Conservation (phyloP, 306 rosid genomes). For the Castanea crenata region DNA sequence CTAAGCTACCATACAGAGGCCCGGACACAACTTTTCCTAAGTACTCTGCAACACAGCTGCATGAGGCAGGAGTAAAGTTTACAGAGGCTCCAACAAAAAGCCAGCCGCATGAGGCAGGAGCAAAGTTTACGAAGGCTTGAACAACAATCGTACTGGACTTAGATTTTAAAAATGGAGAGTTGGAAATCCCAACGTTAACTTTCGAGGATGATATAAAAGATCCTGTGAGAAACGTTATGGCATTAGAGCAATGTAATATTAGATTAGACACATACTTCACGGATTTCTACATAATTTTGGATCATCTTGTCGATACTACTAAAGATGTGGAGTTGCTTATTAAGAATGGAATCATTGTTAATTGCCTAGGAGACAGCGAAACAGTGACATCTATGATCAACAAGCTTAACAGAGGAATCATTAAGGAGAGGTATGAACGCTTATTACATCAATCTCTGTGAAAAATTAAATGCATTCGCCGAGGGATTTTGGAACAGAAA, state of each 20-base stretch:
- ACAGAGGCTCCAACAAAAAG: not conserved
- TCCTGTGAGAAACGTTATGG: not conserved
- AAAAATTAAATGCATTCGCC: conserved; percentile 13
- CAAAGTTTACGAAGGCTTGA: not conserved
- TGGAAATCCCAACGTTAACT: not conserved
- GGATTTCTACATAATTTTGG: not conserved
- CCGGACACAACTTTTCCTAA: not conserved
- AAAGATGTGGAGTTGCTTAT: conserved; percentile 20
- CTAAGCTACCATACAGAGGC: not conserved
- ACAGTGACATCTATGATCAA: conserved; percentile 27
- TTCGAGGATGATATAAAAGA: not conserved
- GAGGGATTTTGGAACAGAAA: conserved; percentile 13
- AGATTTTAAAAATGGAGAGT: not conserved
- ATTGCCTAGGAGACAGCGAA: conserved; percentile 25
- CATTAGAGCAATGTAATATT: conserved; percentile 5
- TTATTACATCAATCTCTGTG: not conserved
- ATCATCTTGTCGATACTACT: not conserved
- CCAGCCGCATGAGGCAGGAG: not conserved
- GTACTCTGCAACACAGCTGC: not conserved
- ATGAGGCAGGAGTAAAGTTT: not conserved
- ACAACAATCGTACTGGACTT: not conserved
- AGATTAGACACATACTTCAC: not conserved
- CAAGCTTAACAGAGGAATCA: conserved; percentile 13
- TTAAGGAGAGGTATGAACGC: not conserved
- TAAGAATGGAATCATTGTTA: conserved; percentile 25